Evolutionary conservation across 2,329 filamentous ascomycete species (phyloP).

Genomic region (Xylaria sp.): DNA sequence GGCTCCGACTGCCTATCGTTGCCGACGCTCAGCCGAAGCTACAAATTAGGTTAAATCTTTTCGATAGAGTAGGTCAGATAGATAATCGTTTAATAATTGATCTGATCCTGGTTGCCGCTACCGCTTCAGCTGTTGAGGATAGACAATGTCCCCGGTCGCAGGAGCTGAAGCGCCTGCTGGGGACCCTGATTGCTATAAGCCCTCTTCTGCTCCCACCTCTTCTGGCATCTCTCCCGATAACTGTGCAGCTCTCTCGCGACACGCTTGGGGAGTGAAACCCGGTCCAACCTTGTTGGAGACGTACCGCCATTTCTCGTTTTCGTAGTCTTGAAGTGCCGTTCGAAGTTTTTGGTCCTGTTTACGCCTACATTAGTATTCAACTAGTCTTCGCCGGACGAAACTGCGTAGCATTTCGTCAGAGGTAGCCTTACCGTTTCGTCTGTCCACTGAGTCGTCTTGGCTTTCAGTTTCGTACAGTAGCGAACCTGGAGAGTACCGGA

Average conservation of each 20-base stretch:
- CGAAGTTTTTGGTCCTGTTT: conserved; percentile 79
- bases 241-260: conserved; percentile 81
- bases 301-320: conserved; percentile 92
- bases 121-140: conserved; percentile 55
- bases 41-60: conserved; percentile 32
- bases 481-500: conserved; percentile 92
- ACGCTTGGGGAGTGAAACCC: conserved; percentile 87
- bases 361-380: conserved; percentile 34
- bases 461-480: conserved; percentile 95
- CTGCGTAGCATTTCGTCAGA: not conserved
- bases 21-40: conserved; percentile 23
- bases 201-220: conserved; percentile 48
- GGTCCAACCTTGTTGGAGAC: conserved; percentile 90
- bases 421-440: conserved; percentile 82
- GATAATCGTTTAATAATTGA: conserved; percentile 15
- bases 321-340: conserved; percentile 82
- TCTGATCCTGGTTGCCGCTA: conserved; percentile 43
- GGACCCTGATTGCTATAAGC: conserved; percentile 67
- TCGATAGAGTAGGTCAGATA: conserved; percentile 28
- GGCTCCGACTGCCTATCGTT: conserved; percentile 10
- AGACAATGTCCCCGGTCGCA: conserved; percentile 60
- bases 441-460: conserved; percentile 92
- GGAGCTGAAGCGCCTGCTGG: conserved; percentile 60
- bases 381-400: not conserved
- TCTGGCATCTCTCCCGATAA: conserved; percentile 58